Base-by-base conservation (phyloP, 176 grass and related monocot genomes). In the Zizania latifolia region DNA sequence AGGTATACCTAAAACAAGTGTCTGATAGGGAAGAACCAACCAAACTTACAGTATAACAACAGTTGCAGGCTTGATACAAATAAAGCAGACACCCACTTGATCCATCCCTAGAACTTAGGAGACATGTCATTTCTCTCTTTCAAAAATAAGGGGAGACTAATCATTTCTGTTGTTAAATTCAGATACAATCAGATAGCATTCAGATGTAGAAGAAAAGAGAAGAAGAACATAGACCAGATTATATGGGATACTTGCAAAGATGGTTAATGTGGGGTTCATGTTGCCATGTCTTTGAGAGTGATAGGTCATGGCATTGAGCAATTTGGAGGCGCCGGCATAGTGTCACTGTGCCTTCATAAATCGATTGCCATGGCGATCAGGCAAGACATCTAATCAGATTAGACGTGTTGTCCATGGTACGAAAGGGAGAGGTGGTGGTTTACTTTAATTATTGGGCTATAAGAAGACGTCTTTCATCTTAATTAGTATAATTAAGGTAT, bases 321-420 rank as follows among this genome's bases (percentile, higher is more conserved):
- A 62, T 83, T 82, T 61, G 86, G 83, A 86, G 86, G 86, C 80
- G 86, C 83, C 80, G 80, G 74, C 91, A 72, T 82, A 78, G 46
- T 85, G 88, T n/a, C n/a, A 77, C 68, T 11, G 72, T 80, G 57
- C 37, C n/a, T 55, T 72, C 62, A 79, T 85, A 70, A 85, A 82
- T 30, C 36, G 69, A 62, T 78, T 63, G 70, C 63, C 63, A 75
- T 75, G 56, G 55, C 35, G 34, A 75, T 70, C 72, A 75, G 74
- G 26, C 70, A 32, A 69, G 41, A 45, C 76, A 73, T 81, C 65
- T 5, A 32, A 56, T 87, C 54, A 19, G 76, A 76, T 70, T 57
- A 58, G 84, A 85, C 70, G 65, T 88, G 88, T 80, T 74, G 64
- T 55, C 48, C 68, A 68, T 85, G 72, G 57, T 86, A 63, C 31